phyloP scores from a whole-genome alignment of 495 filamentous ascomycete species.

The Polyplosphaeria fusca region DNA sequence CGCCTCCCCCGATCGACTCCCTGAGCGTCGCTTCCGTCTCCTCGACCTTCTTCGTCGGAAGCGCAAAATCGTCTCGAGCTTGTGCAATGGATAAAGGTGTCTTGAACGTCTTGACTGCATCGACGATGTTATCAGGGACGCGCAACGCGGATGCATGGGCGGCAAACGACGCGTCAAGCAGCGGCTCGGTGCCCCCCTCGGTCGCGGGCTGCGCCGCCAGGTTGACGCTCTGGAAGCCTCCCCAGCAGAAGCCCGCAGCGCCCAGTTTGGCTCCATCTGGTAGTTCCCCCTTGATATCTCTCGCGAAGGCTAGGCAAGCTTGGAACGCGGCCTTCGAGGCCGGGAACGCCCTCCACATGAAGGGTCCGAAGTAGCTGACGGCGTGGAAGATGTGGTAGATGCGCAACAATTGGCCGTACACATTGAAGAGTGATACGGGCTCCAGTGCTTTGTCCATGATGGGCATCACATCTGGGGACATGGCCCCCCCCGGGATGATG shows the following conservation, averaged over 20 bases:
- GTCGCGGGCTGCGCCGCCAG: conserved; percentile 19
- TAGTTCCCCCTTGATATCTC: conserved; percentile 24
- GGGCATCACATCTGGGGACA: conserved; percentile 8
- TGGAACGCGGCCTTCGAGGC: neutral
- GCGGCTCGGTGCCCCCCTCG: conserved; percentile 12
- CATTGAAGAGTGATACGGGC: conserved; percentile 10
- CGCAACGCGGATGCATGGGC: conserved; percentile 27
- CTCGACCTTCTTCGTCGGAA: conserved; percentile 14
- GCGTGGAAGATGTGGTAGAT: neutral
- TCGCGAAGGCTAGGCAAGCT: conserved; percentile 15
- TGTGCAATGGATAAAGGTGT: conserved; percentile 19
- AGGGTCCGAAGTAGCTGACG: conserved; percentile 8
- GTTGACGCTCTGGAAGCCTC: conserved; percentile 23
- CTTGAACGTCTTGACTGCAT: conserved; percentile 27
- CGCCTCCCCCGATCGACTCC: conserved; percentile 9
- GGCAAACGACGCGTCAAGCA: conserved; percentile 29
- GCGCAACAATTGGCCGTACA: conserved; percentile 12
- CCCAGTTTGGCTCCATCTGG: conserved; percentile 27
- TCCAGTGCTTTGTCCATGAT: conserved; percentile 15
- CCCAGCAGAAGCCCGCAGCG: conserved; percentile 31
- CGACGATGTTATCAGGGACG: conserved; percentile 18
- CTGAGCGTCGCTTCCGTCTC: conserved; percentile 21
- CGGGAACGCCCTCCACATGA: conserved; percentile 14
- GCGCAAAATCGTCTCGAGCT: conserved; percentile 17
- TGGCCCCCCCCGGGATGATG: conserved; percentile 27